Conservation (phyloP, 306 rosid genomes). For the Fagus sylvatica region DNA sequence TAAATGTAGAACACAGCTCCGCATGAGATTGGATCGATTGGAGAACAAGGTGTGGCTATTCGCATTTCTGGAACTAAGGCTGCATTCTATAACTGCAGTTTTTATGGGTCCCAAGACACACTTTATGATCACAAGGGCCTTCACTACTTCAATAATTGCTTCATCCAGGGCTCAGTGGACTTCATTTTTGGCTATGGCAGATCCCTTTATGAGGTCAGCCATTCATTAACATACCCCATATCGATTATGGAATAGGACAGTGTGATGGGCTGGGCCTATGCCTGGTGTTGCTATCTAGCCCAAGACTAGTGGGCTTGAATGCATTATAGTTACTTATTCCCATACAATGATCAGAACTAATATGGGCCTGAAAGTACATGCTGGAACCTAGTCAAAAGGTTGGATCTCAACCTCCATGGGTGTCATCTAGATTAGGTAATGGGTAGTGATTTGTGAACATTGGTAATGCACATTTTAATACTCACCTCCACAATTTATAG, state of each 20-base stretch:
- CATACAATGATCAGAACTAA: no score
- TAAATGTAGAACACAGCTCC: conserved; percentile 55
- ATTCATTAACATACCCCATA: neutral
- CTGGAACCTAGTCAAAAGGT: no score
- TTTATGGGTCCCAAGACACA: conserved; percentile 72
- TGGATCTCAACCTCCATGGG: no score
- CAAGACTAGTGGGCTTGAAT: no score
- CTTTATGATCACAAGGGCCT: conserved; percentile 72
- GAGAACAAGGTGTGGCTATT: conserved; percentile 68
- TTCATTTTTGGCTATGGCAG: conserved; percentile 72
- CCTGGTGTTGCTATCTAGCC: neutral
- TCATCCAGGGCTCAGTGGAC: conserved; percentile 73
- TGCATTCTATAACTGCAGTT: conserved; percentile 64
- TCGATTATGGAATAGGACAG: neutral
- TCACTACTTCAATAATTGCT: conserved; percentile 69
- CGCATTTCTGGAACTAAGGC: conserved; percentile 65
- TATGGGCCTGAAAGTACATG: no score
- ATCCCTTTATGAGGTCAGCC: conserved; percentile 60
- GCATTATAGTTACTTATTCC: no score
- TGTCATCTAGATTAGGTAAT: no score
- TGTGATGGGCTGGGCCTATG: neutral
- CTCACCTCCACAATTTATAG: no score
- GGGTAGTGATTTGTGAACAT: no score
- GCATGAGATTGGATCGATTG: conserved; percentile 38
- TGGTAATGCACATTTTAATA: no score